phyloP scores from a whole-genome alignment of 164 flowering plant species.

The Nelumbo lutea region DNA sequence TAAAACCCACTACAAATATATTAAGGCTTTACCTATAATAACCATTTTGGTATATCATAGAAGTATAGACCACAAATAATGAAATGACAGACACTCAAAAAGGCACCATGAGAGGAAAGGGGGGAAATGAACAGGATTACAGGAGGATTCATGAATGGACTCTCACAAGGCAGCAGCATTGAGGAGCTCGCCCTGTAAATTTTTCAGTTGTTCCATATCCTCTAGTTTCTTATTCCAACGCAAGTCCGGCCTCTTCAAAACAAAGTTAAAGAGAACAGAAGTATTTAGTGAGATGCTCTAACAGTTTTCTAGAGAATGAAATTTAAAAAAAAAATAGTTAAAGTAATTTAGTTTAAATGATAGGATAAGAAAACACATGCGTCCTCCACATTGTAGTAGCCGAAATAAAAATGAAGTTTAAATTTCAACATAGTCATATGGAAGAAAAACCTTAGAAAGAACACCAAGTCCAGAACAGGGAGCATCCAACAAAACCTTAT shows the following conservation, averaged over 20 bases:
- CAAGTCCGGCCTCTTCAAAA: conserved; percentile 74
- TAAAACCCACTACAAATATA: background rate
- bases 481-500: conserved; percentile 86
- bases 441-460: conserved; percentile 70
- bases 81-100: too few species aligned
- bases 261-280: conserved; percentile 2
- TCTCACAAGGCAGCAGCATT: conserved; percentile 77
- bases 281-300: background rate
- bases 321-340: background rate
- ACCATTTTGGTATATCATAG: background rate
- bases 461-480: conserved; percentile 97
- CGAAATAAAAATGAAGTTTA: background rate
- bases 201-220: conserved; percentile 69
- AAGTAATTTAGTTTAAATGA: background rate
- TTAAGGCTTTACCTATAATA: background rate
- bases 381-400: conserved; percentile 6
- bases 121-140: too few species aligned
- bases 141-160: background rate
- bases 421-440: background rate
- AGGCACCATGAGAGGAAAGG: too few species aligned
- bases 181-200: conserved; percentile 81
- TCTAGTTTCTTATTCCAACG: conserved; percentile 86
- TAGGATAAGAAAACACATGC: background rate
- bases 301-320: background rate
- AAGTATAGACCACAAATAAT: background rate